Conservation (phyloP, 1,139 yeast species). For the Pichia sp. region DNA sequence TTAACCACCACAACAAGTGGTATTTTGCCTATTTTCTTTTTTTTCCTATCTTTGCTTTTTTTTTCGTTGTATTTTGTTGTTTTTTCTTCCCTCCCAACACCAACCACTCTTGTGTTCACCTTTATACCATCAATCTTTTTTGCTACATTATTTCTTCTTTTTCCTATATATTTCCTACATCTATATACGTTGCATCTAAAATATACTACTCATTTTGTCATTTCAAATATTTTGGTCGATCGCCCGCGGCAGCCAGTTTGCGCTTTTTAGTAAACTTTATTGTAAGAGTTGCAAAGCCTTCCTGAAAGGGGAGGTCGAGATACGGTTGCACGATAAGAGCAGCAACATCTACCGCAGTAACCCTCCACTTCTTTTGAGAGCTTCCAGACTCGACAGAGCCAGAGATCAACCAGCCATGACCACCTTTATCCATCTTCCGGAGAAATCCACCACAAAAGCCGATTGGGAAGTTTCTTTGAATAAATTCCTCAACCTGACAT, state of each 20-base stretch:
- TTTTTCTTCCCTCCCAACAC: background rate
- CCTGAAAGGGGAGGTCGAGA: background rate
- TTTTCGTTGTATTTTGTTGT: background rate
- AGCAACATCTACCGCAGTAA: too few relatives aligned
- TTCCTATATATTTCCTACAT: background rate
- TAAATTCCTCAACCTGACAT: constrained; percentile 54
- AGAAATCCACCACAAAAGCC: constrained; percentile 54
- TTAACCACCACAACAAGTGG: background rate
- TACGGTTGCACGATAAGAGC: background rate
- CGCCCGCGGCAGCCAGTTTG: background rate
- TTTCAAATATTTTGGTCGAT: background rate
- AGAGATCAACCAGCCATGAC: constrained; percentile 8
- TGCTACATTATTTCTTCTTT: background rate
- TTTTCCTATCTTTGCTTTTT: background rate
- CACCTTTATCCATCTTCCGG: constrained; percentile 37
- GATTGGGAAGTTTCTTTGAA: constrained; percentile 67
- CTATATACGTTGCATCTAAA: background rate
- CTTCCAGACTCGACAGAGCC: background rate
- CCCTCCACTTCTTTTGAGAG: too few relatives aligned
- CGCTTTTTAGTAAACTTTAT: background rate
- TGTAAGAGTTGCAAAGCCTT: background rate
- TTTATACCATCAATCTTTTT: background rate
- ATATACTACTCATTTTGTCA: background rate
- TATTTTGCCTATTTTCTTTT: background rate
- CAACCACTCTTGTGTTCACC: background rate